Percentiles rank a stretch among this genome's conserved stretches.
phyloP scores from a whole-genome alignment of 805 yeast species.

The Schwanniomyces occidentalis region DNA sequence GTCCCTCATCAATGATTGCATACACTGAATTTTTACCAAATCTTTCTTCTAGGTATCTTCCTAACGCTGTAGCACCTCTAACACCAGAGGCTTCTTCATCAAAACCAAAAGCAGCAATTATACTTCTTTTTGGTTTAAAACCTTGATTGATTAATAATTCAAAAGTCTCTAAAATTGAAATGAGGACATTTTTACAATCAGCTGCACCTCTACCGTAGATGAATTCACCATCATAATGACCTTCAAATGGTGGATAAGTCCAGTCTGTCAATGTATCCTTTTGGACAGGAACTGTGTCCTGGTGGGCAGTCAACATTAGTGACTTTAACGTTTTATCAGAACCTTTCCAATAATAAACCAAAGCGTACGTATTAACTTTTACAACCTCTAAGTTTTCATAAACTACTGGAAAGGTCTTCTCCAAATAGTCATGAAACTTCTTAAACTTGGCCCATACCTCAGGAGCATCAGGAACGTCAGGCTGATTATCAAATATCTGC shows the following conservation, averaged over 20 bases:
- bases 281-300: slow-evolving; percentile 80
- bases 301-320: slow-evolving; percentile 69
- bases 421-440: slow-evolving; percentile 53
- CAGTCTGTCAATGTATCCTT: slow-evolving; percentile 55
- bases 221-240: slow-evolving; percentile 60
- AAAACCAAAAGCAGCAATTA: slow-evolving; percentile 68
- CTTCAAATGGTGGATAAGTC: slow-evolving; percentile 64
- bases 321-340: slow-evolving; percentile 61
- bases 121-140: slow-evolving; percentile 61
- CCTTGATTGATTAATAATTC: slow-evolving; percentile 53
- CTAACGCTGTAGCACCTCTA: slow-evolving; percentile 59
- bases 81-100: slow-evolving; percentile 77
- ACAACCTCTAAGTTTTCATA: slow-evolving; percentile 50
- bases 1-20: slow-evolving; percentile 69
- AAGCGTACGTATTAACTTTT: slow-evolving; percentile 60
- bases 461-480: slow-evolving; percentile 52
- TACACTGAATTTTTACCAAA: slow-evolving; percentile 64
- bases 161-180: slow-evolving; percentile 66
- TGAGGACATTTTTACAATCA: slow-evolving; percentile 72
- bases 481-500: slow-evolving; percentile 54
- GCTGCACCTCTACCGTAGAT: slow-evolving; percentile 78
- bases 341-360: slow-evolving; percentile 67
- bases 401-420: slow-evolving; percentile 54
- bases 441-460: slow-evolving; percentile 44
- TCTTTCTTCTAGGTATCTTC: slow-evolving; percentile 45